Conservation (phyloP, 169 alveolate genomes). For the Plasmodium inui region DNA sequence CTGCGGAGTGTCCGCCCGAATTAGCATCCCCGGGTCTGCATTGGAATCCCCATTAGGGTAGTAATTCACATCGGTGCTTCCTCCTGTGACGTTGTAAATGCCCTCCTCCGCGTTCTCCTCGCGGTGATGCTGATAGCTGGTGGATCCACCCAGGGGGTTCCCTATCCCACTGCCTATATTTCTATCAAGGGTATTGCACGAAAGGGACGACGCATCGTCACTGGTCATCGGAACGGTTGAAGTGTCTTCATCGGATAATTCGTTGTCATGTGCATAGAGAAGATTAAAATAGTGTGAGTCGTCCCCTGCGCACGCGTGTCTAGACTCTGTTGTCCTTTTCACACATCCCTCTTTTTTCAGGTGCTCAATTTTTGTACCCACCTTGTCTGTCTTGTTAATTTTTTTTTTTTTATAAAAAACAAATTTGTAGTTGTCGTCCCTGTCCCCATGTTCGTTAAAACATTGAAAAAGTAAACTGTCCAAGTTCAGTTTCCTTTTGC, state of each 20-base stretch:
- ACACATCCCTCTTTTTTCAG: neutral
- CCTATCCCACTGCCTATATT: conserved; percentile 1
- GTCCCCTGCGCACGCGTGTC: neutral
- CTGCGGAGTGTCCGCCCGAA: neutral
- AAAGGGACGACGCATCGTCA: conserved; percentile 25
- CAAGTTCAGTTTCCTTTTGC: neutral
- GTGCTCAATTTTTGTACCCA: neutral
- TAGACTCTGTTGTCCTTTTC: neutral
- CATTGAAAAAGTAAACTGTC: conserved; percentile 25
- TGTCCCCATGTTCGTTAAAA: neutral
- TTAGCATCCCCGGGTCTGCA: neutral
- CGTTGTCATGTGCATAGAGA: conserved; percentile 55
- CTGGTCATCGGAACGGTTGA: conserved; percentile 22
- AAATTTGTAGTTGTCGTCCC: conserved; percentile 17
- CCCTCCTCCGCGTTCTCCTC: neutral
- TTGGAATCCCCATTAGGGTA: neutral
- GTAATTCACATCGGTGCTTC: neutral
- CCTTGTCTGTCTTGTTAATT: neutral
- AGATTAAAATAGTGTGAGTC: conserved; percentile 9
- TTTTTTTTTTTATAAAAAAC: conserved; percentile 13
- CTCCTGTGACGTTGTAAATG: neutral
- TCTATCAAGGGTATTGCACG: conserved; percentile 17
- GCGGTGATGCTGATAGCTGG: neutral
- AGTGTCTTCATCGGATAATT: conserved; percentile 48
- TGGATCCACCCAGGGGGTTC: conserved; percentile 7